Conservation (phyloP, 2,329 filamentous ascomycete species). For the Curvularia verruculosa region DNA sequence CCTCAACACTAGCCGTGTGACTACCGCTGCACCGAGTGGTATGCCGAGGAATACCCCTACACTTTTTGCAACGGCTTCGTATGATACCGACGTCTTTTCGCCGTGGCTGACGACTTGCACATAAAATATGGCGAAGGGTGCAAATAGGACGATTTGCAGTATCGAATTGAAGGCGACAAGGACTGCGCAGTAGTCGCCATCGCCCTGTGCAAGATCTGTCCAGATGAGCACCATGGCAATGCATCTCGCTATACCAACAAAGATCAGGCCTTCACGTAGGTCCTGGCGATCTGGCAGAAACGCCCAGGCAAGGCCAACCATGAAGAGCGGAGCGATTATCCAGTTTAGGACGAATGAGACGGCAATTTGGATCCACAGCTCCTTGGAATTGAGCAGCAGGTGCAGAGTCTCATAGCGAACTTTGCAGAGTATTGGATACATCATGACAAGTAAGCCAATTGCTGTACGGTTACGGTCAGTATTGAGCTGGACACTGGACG, state of each 20-base stretch:
- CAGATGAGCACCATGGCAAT: constrained; percentile 90
- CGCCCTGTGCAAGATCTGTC: constrained; percentile 77
- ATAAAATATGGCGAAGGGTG: constrained; percentile 57
- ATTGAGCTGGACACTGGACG: not conserved
- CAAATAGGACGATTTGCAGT: constrained; percentile 57
- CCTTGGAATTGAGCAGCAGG: constrained; percentile 63
- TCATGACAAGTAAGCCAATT: constrained; percentile 84
- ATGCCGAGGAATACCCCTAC: constrained; percentile 85
- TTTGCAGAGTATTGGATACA: constrained; percentile 92
- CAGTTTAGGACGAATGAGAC: constrained; percentile 82
- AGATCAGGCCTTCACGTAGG: constrained; percentile 69
- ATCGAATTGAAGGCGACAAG: constrained; percentile 58
- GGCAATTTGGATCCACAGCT: constrained; percentile 77
- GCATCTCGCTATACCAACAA: constrained; percentile 83
- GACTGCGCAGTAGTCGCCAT: constrained; percentile 78
- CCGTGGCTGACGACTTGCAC: constrained; percentile 69
- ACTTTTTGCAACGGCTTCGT: constrained; percentile 74
- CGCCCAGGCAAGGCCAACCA: constrained; percentile 75
- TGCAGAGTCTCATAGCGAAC: constrained; percentile 79
- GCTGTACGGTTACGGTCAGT: constrained; percentile 54
- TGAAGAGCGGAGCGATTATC: constrained; percentile 80
- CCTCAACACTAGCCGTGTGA: constrained; percentile 71
- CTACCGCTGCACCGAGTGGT: constrained; percentile 77
- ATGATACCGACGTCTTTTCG: constrained; percentile 58
- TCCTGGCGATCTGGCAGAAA: constrained; percentile 53